These are phyloP conservation scores for Gossypium laxum DNA, from an alignment of 441 rosid species.

Conservation along the genomic window DNA sequence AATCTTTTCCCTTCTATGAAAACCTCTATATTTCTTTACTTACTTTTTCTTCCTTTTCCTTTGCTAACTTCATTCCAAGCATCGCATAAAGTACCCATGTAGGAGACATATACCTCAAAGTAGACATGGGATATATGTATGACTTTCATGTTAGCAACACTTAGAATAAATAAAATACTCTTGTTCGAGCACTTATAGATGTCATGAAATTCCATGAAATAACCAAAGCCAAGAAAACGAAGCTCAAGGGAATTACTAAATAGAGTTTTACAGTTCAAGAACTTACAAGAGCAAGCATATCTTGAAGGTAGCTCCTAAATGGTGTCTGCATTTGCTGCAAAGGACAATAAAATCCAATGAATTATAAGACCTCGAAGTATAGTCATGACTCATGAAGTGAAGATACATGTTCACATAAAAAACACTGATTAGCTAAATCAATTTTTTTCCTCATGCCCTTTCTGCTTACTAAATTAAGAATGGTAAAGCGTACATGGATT, in stretches of 20 bases:
- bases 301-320: conserved; percentile 78
- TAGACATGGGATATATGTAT: not conserved
- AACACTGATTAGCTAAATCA: not conserved
- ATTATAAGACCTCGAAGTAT: not conserved
- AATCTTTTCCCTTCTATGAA: too few relatives aligned
- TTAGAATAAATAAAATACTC: not conserved
- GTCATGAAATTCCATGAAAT: not conserved
- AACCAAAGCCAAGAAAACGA: not conserved
- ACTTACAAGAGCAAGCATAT: conserved; percentile 84
- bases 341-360: not conserved
- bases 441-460: not conserved
- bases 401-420: not conserved
- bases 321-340: conserved; percentile 80
- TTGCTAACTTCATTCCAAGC: too few relatives aligned
- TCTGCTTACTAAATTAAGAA: not conserved
- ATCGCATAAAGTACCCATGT: too few relatives aligned
- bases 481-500: not conserved
- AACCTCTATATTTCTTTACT: too few relatives aligned
- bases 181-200: not conserved
- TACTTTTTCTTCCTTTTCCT: too few relatives aligned
- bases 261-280: not conserved
- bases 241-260: not conserved
- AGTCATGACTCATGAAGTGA: not conserved
- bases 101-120: too few relatives aligned
- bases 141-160: not conserved